Base-by-base conservation (phyloP, 2,329 filamentous ascomycete species). In the Bipolaris bicolor region DNA sequence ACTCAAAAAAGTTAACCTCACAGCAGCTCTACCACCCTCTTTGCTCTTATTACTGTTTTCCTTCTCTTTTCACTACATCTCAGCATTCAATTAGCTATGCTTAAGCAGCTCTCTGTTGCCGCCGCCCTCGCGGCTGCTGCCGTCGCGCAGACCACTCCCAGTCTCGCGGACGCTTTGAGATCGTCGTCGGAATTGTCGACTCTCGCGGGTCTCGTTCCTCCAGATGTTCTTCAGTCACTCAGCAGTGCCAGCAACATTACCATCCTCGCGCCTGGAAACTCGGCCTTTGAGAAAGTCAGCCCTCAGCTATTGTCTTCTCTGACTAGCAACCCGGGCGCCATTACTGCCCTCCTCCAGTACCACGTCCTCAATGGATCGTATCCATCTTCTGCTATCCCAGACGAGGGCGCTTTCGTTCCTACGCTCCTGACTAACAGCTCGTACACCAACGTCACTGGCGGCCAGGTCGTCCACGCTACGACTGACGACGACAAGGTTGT, bases 371-470 rank as follows among this genome's bases (percentile, higher is more conserved):
- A 83, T 55, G 85, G 84, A 36, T 80, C 78, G 1, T 80, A 82
- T 61, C 64, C 55, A 3, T 69, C 79, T 0, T 64, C 63, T 5
- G 68, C 74, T 3, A 74, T 81, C 53, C 76, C 70, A 5, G 73
- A 76, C 29, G 76, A 69, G 41, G 77, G 79, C 36, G 65, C 69
- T 9, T 84, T 85, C 64, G 66, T 80, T 1, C 79, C 79, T 13
- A 83, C 81, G 2, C 69, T 82, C 7, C 75, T 89, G 52, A 82
- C 75, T 16, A 81, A 85, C 61, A 49, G 76, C 20, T 75, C 78
- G 0, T 88, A 82, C 68, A 77, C 82, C 62, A 87, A 86, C 55
- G 81, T 89, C 10, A 85, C 84, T 3, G 83, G 81, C 33, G 86
- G 85, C 1, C 87, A 89, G 69, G 78, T 83, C 9, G 80, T 88